Percentiles rank a stretch among this genome's conserved stretches.
Conservation (phyloP, 2,329 filamentous ascomycete species). For the Grosmannia penicillata region DNA sequence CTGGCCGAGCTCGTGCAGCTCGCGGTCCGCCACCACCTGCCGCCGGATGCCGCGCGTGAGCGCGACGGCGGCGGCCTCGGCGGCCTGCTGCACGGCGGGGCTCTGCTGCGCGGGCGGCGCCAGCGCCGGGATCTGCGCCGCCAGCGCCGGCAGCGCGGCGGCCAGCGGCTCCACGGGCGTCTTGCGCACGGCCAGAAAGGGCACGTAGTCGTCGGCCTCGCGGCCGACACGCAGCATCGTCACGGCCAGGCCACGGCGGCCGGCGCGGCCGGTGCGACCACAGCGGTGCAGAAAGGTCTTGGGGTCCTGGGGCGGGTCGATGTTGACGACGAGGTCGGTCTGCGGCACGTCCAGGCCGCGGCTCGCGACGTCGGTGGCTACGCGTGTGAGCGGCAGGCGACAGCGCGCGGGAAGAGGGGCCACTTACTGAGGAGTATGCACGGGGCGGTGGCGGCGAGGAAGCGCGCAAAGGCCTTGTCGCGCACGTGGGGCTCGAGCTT, state of each 20-base stretch:
- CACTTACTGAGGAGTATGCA: conserved; percentile 56
- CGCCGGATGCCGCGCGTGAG: conserved; percentile 14
- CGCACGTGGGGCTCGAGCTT: conserved; percentile 83
- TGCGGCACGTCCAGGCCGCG: conserved; percentile 83
- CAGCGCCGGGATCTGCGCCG: conserved; percentile 20
- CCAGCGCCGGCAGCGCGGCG: conserved; percentile 37
- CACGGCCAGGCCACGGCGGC: conserved; percentile 69
- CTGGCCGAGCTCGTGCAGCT: conserved; percentile 75
- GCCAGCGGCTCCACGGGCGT: conserved; percentile 60
- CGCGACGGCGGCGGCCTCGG: conserved; percentile 37
- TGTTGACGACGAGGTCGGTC: conserved; percentile 80
- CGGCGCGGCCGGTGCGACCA: conserved; percentile 79
- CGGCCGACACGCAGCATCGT: conserved; percentile 72
- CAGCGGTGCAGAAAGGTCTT: conserved; percentile 94
- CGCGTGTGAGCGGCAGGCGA: neutral
- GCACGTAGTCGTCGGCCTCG: conserved; percentile 72
- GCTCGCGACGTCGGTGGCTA: conserved; percentile 69
- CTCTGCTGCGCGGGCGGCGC: neutral
- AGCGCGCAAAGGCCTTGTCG: conserved; percentile 73
- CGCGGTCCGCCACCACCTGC: conserved; percentile 39
- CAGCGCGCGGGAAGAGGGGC: conserved; percentile 17
- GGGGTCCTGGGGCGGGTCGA: conserved; percentile 71
- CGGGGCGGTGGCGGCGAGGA: conserved; percentile 58
- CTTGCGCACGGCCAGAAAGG: conserved; percentile 74
- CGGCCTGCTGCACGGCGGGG: conserved; percentile 19